phyloP scores from a whole-genome alignment of 2,329 filamentous ascomycete species.

The Massarina eburnea region DNA sequence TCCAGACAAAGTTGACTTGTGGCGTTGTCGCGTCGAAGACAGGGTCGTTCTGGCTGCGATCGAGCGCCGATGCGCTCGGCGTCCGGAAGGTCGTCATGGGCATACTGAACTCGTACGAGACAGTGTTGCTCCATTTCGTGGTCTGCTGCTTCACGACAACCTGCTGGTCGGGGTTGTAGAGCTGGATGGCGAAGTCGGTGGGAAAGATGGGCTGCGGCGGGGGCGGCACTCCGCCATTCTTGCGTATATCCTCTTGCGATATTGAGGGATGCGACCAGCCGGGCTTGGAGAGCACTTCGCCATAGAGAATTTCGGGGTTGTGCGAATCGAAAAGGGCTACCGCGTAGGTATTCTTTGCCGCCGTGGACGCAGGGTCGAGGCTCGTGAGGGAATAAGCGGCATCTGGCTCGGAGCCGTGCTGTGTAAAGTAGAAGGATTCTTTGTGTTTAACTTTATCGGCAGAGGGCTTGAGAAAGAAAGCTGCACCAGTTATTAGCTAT shows the following conservation, averaged over 20 bases:
- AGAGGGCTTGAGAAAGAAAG: constrained; percentile 62
- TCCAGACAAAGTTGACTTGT: constrained; percentile 84
- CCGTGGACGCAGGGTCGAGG: constrained; percentile 68
- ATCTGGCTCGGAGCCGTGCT: constrained; percentile 78
- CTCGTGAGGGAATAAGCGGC: constrained; percentile 81
- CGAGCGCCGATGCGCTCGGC: constrained; percentile 76
- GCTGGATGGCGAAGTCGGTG: constrained; percentile 76
- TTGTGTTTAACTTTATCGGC: constrained; percentile 54
- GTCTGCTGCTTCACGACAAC: constrained; percentile 70
- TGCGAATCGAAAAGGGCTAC: constrained; percentile 81
- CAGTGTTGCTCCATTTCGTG: constrained; percentile 76
- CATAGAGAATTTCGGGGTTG: constrained; percentile 79
- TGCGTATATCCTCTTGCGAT: constrained; percentile 77
- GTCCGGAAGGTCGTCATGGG: constrained; percentile 81
- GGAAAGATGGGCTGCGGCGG: constrained; percentile 74
- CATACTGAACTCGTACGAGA: constrained; percentile 90
- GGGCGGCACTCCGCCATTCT: constrained; percentile 64
- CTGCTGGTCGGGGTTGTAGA: constrained; percentile 92
- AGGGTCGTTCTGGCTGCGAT: constrained; percentile 68
- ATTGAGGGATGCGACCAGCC: constrained; percentile 83
- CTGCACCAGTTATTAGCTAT: constrained; percentile 36
- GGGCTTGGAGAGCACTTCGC: constrained; percentile 80
- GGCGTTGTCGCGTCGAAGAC: constrained; percentile 58
- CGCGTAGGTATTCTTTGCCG: constrained; percentile 81
- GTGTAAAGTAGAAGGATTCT: constrained; percentile 58